Evolutionary conservation across 106 monocot species (phyloP), one percentile per base, ranked within the genome.

Genomic region (Apostasia ramifera): DNA sequence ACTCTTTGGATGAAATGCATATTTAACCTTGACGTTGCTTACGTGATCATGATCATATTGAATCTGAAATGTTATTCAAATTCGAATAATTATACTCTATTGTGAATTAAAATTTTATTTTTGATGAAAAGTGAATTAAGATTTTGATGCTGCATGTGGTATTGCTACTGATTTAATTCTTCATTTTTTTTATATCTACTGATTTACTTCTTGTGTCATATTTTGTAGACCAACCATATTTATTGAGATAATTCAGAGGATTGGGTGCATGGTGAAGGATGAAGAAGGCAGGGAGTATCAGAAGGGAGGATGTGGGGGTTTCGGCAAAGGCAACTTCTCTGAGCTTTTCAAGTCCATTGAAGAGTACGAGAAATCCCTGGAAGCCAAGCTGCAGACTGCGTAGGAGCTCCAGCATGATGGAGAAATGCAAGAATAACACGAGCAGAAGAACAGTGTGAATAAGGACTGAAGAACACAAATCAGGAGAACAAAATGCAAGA

Each of bases 331-430:
- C 0, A 97, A 97, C 71, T 87, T 97, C 89, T 73, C 87, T 13
- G 92, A 90, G 82, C 81, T 97, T 8, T 97, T 97, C 89, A 97
- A 90, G 70, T 97, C 89, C 45, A 90, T 97, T 50, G 97, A 97
- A 67, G 97, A 97, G 26, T 97, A 97, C 57, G 92, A 97, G 83
- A 97, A 92, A 42, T 68, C 79, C 8, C 89, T 92, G 48, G 97
- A 97, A 65, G 75, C 76, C 55, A 89, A 89, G 45, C 84, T 71
- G 46, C 71, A 77, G 62, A 15, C 74, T 44, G 13, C 46, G 26
- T 26, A 8, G 54, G 63, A 61, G 77, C 72, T 63, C 70, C 68
- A 26, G 53, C 70, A 39, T 68, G 3, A 42, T 12, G 15, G 12
- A 57, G n/a, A 57, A 15, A 57, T 26, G 26, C 26, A 26, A 26